Percentiles rank a stretch among this genome's conserved stretches.
Conservation (phyloP, 2,329 filamentous ascomycete genomes). For the Orbilia quercus region DNA sequence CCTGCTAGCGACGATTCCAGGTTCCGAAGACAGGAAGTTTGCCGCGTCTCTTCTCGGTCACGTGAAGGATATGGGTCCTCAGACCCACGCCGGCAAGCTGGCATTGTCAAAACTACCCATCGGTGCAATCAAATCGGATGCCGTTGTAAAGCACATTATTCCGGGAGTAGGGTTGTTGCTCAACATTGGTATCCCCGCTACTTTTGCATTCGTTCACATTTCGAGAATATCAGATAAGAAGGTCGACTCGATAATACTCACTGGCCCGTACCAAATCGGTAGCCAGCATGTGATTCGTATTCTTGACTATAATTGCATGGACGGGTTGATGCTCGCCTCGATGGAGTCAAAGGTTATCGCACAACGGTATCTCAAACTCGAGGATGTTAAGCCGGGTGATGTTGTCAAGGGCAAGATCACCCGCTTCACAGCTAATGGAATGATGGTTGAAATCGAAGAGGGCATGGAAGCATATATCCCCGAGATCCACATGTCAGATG, state of each 20-base stretch:
- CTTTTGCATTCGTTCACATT: slow-evolving; percentile 92
- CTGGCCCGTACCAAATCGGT: slow-evolving; percentile 80
- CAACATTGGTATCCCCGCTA: slow-evolving; percentile 73
- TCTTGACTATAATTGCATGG: slow-evolving; percentile 85
- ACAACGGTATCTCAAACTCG: slow-evolving; percentile 88
- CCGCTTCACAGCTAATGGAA: slow-evolving; percentile 80
- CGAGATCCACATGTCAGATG: slow-evolving; percentile 87
- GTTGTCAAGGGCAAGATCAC: slow-evolving; percentile 85
- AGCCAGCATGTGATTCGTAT: slow-evolving; percentile 84
- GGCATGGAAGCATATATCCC: slow-evolving; percentile 89
- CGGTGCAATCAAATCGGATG: slow-evolving; percentile 80
- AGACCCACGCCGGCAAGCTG: slow-evolving; percentile 65
- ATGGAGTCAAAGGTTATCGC: slow-evolving; percentile 84
- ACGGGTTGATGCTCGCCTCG: slow-evolving; percentile 86
- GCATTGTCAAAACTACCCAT: slow-evolving; percentile 69
- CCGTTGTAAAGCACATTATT: slow-evolving; percentile 82
- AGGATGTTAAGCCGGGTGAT: slow-evolving; percentile 85
- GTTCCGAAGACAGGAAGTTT: slow-evolving; percentile 81
- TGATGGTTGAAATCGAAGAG: slow-evolving; percentile 85
- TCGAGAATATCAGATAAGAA: slow-evolving; percentile 91
- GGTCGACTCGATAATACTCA: slow-evolving; percentile 81
- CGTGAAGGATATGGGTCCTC: slow-evolving; percentile 72
- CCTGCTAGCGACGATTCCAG: slow-evolving; percentile 87
- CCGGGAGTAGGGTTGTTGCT: slow-evolving; percentile 83
- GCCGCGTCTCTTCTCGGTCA: slow-evolving; percentile 91